Percentiles rank a stretch among this genome's conserved stretches.
Conservation (phyloP, 2,329 filamentous ascomycete genomes). For the Decorospora gaudefroyi region DNA sequence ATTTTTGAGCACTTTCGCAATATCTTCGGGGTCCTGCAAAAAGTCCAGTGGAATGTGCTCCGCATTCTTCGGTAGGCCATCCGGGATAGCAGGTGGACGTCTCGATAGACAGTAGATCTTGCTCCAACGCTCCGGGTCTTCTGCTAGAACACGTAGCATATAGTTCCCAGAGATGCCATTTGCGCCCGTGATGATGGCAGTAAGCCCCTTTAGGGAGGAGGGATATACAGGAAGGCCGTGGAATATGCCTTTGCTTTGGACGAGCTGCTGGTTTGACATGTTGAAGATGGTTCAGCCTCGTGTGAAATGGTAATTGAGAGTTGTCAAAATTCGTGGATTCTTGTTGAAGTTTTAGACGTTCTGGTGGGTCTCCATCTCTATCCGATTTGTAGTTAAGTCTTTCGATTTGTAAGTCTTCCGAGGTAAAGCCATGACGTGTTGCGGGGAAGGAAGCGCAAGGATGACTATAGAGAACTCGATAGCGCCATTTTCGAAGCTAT, state of each 20-base stretch:
- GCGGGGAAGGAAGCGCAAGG: constrained; percentile 15
- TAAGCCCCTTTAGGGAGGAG: constrained; percentile 50
- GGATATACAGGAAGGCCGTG: constrained; percentile 56
- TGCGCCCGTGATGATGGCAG: constrained; percentile 59
- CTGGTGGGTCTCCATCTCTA: too few species aligned
- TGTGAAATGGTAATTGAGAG: not conserved
- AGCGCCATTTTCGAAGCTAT: too few species aligned
- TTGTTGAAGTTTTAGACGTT: not conserved
- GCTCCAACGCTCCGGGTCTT: constrained; percentile 55
- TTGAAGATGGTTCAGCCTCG: not conserved
- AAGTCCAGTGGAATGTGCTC: constrained; percentile 53
- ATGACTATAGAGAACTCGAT: not conserved
- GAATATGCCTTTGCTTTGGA: constrained; percentile 52
- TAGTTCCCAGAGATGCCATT: constrained; percentile 60
- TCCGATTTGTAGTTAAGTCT: too few species aligned
- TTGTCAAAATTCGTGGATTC: not conserved
- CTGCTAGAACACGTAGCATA: constrained; percentile 56
- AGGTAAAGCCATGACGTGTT: constrained; percentile 27
- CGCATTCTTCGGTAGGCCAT: constrained; percentile 45
- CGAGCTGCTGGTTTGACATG: constrained; percentile 31
- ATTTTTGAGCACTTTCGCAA: constrained; percentile 43
- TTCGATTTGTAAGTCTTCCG: constrained; percentile 13
- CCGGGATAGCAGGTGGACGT: constrained; percentile 51
- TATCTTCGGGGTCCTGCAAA: constrained; percentile 44
- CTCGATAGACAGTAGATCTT: constrained; percentile 58